Evolutionary conservation across 805 yeast genomes (phyloP), one percentile per base, ranked within the genome.

Genomic region (Kluyveromyces starmeri): DNA sequence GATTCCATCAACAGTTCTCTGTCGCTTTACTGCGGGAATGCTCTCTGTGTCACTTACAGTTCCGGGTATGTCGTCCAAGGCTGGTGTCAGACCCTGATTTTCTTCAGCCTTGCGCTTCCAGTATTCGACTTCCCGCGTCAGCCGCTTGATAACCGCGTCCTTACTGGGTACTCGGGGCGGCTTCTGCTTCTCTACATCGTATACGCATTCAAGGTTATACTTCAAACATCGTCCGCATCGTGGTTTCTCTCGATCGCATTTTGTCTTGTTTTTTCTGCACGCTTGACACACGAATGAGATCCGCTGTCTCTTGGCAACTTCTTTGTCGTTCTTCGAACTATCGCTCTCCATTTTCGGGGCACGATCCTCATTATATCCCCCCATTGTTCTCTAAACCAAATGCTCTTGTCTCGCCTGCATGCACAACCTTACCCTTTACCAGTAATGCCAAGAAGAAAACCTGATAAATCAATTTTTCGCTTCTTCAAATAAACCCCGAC

Each of bases 211-310:
- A 12, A 53, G 28, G 14, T 46, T 48, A 21, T 49, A 46, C 30
- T 48, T 46, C 9, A 40, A 36, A 39, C 63, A 58, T 18, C 61
- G 38, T 5, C 46, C 32, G 37, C 63, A 58, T 12, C 41, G 27
- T 12, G 59, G 58, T 36, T 55, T 56, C 24, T 45, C 47, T 26
- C 51, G 48, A 38, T 58, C 61, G 36, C 63, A 58, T 35, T 50
- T 57, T 1, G 59, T 53, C 40, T 57, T 55, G 1, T 58, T 46
- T 32, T 45, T 47, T 31, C 62, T 39, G 32, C 63, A 58, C 2
- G 48, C 46, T 32, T 52, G 51, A 34, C 63, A 58, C 11, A 56
- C 61, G 35, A 46, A 58, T 0, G 63, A 58, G 5, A 58, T 34
- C 30, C 61, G 43, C 28, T 58, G 49, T 24, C 63, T 45, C 27